Evolutionary conservation across 495 filamentous ascomycete genomes (phyloP).

Genomic region (Lineolata rhizophorae): DNA sequence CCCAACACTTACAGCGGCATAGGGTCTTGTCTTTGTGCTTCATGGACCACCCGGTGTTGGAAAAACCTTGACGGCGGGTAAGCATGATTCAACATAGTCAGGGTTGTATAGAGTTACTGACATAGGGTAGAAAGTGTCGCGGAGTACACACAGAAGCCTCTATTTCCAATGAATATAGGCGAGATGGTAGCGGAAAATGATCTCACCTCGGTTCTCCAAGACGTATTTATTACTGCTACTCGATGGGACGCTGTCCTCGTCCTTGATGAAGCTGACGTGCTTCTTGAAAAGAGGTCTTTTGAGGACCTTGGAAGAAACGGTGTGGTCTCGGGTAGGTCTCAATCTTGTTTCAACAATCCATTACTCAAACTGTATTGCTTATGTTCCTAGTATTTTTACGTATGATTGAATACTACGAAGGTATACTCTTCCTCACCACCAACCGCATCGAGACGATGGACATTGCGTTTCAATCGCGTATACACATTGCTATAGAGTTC

Average conservation of each 20-base stretch:
- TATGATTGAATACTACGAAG: constrained; percentile 1
- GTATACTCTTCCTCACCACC: too few relatives aligned
- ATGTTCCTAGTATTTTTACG: constrained; percentile 3
- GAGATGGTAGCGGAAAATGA: not conserved
- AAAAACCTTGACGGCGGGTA: constrained; percentile 3
- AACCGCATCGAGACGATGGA: too few relatives aligned
- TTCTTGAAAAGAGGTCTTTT: constrained; percentile 1
- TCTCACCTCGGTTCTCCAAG: not conserved
- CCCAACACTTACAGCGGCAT: too few relatives aligned
- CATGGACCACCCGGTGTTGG: constrained; percentile 2
- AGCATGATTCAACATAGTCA: too few relatives aligned
- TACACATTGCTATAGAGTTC: too few relatives aligned
- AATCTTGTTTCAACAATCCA: not conserved
- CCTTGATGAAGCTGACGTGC: constrained; percentile 1
- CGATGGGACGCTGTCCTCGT: constrained; percentile 1
- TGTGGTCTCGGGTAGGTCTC: not conserved
- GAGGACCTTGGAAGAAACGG: constrained; percentile 2
- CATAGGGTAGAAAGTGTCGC: constrained; percentile 1
- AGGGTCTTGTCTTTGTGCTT: constrained; percentile 1
- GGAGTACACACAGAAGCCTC: constrained; percentile 1
- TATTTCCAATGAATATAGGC: constrained; percentile 1
- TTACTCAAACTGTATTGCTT: too few relatives aligned
- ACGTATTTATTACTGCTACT: not conserved
- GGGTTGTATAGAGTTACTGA: too few relatives aligned
- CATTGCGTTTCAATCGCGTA: constrained; percentile 1